Base-by-base conservation (phyloP, 208 protist genomes). In the Crithidia sp. region DNA sequence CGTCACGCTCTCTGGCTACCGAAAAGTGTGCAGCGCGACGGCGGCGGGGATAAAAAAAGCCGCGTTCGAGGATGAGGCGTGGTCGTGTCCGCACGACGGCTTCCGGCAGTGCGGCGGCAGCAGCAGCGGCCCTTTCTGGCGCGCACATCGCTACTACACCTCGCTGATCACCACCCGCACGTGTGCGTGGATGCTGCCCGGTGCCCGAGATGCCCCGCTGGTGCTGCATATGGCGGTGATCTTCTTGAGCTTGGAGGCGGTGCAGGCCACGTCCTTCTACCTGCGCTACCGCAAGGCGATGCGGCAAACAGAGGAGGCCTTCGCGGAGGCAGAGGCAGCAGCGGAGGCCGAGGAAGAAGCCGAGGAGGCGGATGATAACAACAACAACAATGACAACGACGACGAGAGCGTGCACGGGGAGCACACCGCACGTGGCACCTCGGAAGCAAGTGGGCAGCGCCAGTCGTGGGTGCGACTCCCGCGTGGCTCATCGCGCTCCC, bases 191-290 rank as follows among this genome's bases (percentile, higher is more conserved):
- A 57, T 67, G 71, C 67, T 77, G 14, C 70, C 58, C 0, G 56
- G 58, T 8, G 56, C 61, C 6, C 19, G 2, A 4, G 75, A 78
- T 52, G 75, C 74, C 39, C 58, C 74, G 2, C 57, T 84, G 14
- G 74, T 84, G 37, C 2, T 81, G 3, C 79, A 81, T 59, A 3
- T 80, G n/a, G 62, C 68, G 9, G 28, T 67, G n/a, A 7, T 85
- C 2, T 47, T 85, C 3, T 7, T 72, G 8, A 17, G 54, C 6
- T 17, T 68, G 36, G 75, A 85, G 56, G 61, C 43, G 10, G 14
- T 45, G 4, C 68, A 81, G 41, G 62, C 65, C 2, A 53, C 69
- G 4, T 77, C 74, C 3, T 65, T 79, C 13, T 72, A 67, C 53
- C 7, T 79, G 3, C 74, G 74, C 28, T 65, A 74, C 52, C 67